Evolutionary conservation across 2,329 filamentous ascomycete genomes (phyloP).

Genomic region (Fusarium pseudograminearum): DNA sequence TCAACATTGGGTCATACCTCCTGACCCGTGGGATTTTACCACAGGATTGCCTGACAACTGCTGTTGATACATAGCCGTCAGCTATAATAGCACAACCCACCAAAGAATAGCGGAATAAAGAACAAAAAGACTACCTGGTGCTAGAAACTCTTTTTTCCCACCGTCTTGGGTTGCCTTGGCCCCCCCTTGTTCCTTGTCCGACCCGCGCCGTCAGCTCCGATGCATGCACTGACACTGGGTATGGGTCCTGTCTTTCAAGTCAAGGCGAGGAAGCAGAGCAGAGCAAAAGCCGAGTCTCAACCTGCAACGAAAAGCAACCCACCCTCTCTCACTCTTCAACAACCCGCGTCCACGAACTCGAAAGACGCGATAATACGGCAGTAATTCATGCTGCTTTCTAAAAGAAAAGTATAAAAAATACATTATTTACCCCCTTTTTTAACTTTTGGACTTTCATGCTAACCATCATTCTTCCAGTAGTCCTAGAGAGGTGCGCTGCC

Average conservation of each 20-base stretch:
- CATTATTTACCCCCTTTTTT: slow-evolving; percentile 4
- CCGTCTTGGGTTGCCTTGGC: slow-evolving; percentile 14
- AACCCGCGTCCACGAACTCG: slow-evolving; percentile 49
- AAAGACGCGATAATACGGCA: slow-evolving; percentile 51
- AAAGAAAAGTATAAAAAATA: slow-evolving; percentile 46
- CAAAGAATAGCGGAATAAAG: slow-evolving; percentile 7
- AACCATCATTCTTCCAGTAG: slow-evolving; percentile 37
- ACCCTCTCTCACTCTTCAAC: slow-evolving; percentile 43
- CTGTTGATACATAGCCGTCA: slow-evolving; percentile 1
- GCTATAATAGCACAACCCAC: slow-evolving; percentile 10
- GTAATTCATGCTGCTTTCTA: slow-evolving; percentile 51
- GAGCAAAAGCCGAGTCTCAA: slow-evolving; percentile 38
- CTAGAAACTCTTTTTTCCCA: slow-evolving; percentile 14
- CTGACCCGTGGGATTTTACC: neutral
- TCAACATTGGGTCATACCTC: slow-evolving; percentile 4
- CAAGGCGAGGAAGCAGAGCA: slow-evolving; percentile 27
- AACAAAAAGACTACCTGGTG: neutral
- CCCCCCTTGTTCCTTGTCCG: slow-evolving; percentile 38
- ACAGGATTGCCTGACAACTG: slow-evolving; percentile 5
- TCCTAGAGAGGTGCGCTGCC: slow-evolving; percentile 51
- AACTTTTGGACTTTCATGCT: slow-evolving; percentile 20
- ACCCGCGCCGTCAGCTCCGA: slow-evolving; percentile 43
- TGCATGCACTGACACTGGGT: slow-evolving; percentile 36
- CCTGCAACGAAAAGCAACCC: slow-evolving; percentile 36
- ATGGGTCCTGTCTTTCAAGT: slow-evolving; percentile 29